phyloP scores from a whole-genome alignment of 768 basidiomycete species.

The Rhizopogon sp. region DNA sequence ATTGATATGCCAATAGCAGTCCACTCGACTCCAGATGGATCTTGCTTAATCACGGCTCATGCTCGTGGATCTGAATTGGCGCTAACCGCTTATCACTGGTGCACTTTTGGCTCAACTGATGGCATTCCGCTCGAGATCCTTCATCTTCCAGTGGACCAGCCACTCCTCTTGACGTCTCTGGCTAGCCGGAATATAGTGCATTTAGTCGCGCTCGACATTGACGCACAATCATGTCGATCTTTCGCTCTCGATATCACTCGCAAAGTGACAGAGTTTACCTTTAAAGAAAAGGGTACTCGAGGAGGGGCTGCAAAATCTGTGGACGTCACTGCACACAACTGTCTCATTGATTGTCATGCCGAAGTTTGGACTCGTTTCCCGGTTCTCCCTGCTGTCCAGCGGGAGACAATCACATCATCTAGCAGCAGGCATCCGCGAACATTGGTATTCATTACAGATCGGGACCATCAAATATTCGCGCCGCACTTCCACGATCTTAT shows the following conservation, averaged over 20 bases:
- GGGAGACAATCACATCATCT: slow-evolving; percentile 36
- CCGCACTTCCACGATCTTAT: slow-evolving; percentile 44
- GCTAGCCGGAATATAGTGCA: slow-evolving; percentile 37
- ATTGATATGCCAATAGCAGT: slow-evolving; percentile 28
- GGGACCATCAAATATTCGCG: slow-evolving; percentile 28
- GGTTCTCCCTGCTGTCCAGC: slow-evolving; percentile 46
- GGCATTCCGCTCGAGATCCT: slow-evolving; percentile 38
- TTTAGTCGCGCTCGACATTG: slow-evolving; percentile 34
- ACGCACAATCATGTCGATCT: slow-evolving; percentile 32
- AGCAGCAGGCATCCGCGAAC: slow-evolving; percentile 26
- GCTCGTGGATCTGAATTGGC: slow-evolving; percentile 8
- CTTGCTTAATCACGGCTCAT: slow-evolving; percentile 41
- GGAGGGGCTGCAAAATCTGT: slow-evolving; percentile 9
- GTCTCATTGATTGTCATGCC: slow-evolving; percentile 46
- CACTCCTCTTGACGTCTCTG: slow-evolving; percentile 39
- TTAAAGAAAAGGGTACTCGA: slow-evolving; percentile 37
- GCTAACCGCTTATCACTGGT: slow-evolving; percentile 48
- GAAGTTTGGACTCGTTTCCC: slow-evolving; percentile 62
- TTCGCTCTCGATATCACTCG: slow-evolving; percentile 47
- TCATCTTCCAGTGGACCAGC: slow-evolving; percentile 8
- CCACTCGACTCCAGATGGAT: slow-evolving; percentile 48
- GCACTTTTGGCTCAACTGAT: slow-evolving; percentile 46
- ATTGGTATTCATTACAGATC: slow-evolving; percentile 41
- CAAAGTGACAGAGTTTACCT: slow-evolving; percentile 51
- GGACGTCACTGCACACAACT: slow-evolving; percentile 36